A percentile compares a stretch with the other conserved stretches of the same genome.
Evolutionary conservation across 1,284 basidiomycete species (phyloP).

Genomic region (Ustilago shanxiensis): DNA sequence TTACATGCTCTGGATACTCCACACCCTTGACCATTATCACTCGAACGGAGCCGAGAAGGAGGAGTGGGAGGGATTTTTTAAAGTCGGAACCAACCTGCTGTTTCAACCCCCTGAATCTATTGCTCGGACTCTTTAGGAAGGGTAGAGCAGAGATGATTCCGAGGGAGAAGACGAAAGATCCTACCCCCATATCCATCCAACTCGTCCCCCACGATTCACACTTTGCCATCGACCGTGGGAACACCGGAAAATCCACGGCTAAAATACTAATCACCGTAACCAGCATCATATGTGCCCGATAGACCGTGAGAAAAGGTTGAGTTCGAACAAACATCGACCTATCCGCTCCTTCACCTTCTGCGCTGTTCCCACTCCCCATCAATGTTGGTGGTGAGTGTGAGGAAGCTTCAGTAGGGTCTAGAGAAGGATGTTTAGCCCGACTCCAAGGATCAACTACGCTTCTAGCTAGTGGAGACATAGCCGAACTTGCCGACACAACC

Average conservation of each 20-base stretch:
- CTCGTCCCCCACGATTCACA: constrained; percentile 95
- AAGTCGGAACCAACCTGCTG: constrained; percentile 69
- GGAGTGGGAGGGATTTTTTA: constrained; percentile 78
- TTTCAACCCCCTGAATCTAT: constrained; percentile 32
- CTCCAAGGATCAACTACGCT: constrained; percentile 42
- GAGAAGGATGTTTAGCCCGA: constrained; percentile 4
- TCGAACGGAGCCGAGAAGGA: constrained; percentile 81
- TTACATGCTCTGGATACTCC: constrained; percentile 92
- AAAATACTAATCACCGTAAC: constrained; percentile 91
- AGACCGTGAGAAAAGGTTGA: constrained; percentile 81
- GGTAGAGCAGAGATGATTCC: constrained; percentile 88
- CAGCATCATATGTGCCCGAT: constrained; percentile 94
- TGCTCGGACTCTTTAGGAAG: constrained; percentile 69
- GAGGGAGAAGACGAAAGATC: constrained; percentile 94
- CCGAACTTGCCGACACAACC: constrained; percentile 30
- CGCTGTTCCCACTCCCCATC: not conserved
- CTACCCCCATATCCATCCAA: constrained; percentile 95
- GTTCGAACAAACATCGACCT: constrained; percentile 26
- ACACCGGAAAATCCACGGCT: constrained; percentile 92
- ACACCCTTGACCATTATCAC: constrained; percentile 90
- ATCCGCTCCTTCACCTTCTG: not conserved
- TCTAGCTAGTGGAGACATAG: constrained; percentile 40
- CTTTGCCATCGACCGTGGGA: constrained; percentile 88
- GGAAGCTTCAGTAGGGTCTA: constrained; percentile 1
- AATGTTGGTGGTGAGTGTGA: not conserved